Base-by-base conservation (phyloP, 371 early-diverging fungal species). In the Rhizomucor miehei region DNA sequence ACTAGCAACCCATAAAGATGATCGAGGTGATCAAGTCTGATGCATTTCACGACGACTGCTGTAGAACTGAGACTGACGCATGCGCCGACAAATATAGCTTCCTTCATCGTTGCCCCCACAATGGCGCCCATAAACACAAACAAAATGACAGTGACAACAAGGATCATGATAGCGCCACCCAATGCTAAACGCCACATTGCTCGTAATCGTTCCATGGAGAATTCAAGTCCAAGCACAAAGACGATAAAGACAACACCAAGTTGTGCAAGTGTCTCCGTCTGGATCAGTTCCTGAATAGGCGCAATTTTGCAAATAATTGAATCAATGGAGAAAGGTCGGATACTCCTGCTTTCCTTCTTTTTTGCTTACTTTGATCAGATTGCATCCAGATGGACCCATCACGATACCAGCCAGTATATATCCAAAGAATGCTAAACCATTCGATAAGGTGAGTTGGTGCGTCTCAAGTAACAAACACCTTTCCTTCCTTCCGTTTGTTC, bases 201-300 rank as follows among this genome's bases (percentile, higher is more conserved):
- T 51, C 66, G 54, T 8, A 86, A 47, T 44, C 82, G 81, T 4
- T 76, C 75, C 17, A 83, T 38, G 23, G 77, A 77, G 58, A 83
- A 84, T 52, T 84, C 86, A 38, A 84, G 62, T 0, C 86, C 86
- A 13, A 86, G 71, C 6, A 81, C 80, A 60, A 84, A 82, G 1
- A 86, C 69, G 24, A 80, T 79, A 44, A 81, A 73, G 0, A 78
- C 60, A 17, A 86, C 81, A 12, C 86, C 86, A 1, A 86, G 56
- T 41, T 83, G 82, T 2, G 79, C 74, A 6, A 82, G 50, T 40
- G 83, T 82, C 43, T 81, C 79, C 14, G 78, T 64, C 55, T 82
- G 81, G 40, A 82, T 74, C 10, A 82, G 51, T 57, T 75, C 74
- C 29, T 29, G 29, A 3, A 29, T 29, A 29, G 29, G 5, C 29